Evolutionary conservation across 345 rosid species (phyloP).

Genomic region (Moricandia arvensis): DNA sequence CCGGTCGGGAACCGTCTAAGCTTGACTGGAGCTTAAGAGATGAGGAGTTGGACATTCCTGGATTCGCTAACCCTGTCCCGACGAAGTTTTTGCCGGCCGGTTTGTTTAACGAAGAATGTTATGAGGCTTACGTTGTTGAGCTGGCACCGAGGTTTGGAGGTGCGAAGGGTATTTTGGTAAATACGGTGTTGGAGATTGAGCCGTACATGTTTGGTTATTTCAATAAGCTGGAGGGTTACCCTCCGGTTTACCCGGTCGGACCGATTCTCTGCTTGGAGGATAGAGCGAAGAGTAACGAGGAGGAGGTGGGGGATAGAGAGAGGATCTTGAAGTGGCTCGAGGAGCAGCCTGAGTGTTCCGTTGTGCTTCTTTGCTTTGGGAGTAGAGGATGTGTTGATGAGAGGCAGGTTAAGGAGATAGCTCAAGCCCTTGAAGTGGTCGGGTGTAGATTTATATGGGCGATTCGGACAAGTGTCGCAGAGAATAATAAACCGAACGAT

Average conservation of each 20-base stretch:
- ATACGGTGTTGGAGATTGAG: background rate
- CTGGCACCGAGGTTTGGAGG: background rate
- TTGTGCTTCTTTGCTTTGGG: background rate
- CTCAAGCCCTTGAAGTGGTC: background rate
- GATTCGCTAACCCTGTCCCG: background rate
- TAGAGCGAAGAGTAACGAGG: background rate
- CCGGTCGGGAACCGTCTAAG: background rate
- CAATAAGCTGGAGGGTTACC: background rate
- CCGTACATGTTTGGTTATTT: background rate
- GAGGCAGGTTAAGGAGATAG: background rate
- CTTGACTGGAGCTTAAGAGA: background rate
- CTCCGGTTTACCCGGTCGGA: background rate
- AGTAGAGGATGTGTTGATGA: background rate
- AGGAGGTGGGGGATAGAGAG: background rate
- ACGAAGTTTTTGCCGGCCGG: background rate
- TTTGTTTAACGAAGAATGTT: background rate
- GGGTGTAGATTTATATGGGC: background rate
- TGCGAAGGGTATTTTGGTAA: background rate
- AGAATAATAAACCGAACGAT: background rate
- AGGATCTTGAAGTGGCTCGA: background rate
- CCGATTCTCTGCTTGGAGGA: background rate
- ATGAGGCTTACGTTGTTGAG: background rate
- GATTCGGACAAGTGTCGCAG: background rate
- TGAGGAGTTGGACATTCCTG: background rate
- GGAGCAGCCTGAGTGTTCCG: background rate